phyloP scores from a whole-genome alignment of 306 rosid genomes.

The Styphnolobium japonicum region DNA sequence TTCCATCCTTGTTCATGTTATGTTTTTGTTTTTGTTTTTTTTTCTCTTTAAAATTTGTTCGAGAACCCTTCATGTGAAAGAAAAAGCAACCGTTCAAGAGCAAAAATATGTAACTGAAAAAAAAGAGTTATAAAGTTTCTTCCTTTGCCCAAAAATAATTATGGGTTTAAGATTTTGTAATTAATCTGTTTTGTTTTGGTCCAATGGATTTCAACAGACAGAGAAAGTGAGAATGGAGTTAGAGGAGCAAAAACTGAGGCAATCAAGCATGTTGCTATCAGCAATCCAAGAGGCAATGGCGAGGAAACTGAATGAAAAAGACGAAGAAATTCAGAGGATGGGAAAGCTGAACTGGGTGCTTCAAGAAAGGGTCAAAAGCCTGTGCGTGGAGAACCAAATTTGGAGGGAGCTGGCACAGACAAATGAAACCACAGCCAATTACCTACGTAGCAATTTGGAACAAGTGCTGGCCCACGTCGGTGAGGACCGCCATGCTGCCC shows the following conservation, averaged over 20 bases:
- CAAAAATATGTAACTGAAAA: neutral
- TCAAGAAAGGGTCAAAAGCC: constrained; percentile 56
- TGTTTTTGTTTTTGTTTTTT: neutral
- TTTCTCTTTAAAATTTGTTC: neutral
- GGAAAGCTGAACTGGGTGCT: constrained; percentile 68
- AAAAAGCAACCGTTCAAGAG: neutral
- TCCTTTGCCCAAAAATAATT: neutral
- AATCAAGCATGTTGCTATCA: constrained; percentile 49
- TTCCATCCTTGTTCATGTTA: neutral
- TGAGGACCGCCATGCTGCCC: constrained; percentile 11
- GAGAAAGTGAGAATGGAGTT: constrained; percentile 69
- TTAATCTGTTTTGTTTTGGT: neutral
- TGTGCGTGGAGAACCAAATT: constrained; percentile 70
- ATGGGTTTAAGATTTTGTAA: neutral
- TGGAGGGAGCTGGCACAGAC: constrained; percentile 80
- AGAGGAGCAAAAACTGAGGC: constrained; percentile 50
- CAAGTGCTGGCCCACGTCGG: constrained; percentile 55
- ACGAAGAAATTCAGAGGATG: constrained; percentile 74
- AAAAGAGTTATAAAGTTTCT: constrained; percentile 2
- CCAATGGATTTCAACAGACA: constrained; percentile 36
- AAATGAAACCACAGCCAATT: constrained; percentile 75
- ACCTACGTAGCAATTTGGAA: constrained; percentile 62
- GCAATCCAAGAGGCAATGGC: constrained; percentile 52
- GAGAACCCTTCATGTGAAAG: too few species aligned
- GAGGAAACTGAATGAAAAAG: constrained; percentile 69